Conservation (phyloP, 768 basidiomycete genomes). For the Phylloporus rhodoxanthus region DNA sequence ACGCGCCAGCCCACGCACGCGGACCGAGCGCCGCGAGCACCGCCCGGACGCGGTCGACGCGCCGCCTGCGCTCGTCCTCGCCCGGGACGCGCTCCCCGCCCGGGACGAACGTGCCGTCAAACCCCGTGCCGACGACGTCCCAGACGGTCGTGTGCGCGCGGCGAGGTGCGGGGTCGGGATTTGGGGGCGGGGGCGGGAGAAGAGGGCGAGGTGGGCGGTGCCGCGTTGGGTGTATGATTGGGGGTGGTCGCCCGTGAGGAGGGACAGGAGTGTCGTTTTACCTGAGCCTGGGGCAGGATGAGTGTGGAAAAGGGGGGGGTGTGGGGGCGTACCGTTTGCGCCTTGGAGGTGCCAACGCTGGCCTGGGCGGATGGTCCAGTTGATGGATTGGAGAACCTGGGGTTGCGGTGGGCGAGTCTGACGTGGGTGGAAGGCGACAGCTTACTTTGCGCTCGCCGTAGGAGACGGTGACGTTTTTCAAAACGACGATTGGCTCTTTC, state of each 20-base stretch:
- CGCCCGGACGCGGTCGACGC: conserved; percentile 42
- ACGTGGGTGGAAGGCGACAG: not conserved
- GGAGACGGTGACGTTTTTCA: conserved; percentile 62
- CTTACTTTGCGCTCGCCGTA: conserved; percentile 61
- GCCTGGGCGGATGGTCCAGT: conserved; percentile 77
- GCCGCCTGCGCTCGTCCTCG: conserved; percentile 32
- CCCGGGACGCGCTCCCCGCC: conserved; percentile 29
- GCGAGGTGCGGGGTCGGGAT: conserved; percentile 67
- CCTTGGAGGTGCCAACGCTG: conserved; percentile 90
- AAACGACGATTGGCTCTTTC: conserved; percentile 47
- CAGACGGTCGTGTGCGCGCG: conserved; percentile 58
- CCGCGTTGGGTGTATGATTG: conserved; percentile 76
- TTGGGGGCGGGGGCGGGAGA: conserved; percentile 53
- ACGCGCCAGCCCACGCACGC: conserved; percentile 32
- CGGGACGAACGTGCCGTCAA: conserved; percentile 76
- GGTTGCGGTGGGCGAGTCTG: not conserved
- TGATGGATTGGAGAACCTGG: conserved; percentile 70
- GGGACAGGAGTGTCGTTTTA: conserved; percentile 87
- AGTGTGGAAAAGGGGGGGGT: not conserved
- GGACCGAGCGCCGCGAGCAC: conserved; percentile 67
- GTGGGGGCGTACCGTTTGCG: conserved; percentile 61
- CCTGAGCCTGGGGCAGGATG: conserved; percentile 60
- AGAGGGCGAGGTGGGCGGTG: conserved; percentile 46
- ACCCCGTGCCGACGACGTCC: conserved; percentile 84
- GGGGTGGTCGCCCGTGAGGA: conserved; percentile 92